Base-by-base conservation (phyloP, 257 asterid genomes). In the Ophiorrhiza pumila region DNA sequence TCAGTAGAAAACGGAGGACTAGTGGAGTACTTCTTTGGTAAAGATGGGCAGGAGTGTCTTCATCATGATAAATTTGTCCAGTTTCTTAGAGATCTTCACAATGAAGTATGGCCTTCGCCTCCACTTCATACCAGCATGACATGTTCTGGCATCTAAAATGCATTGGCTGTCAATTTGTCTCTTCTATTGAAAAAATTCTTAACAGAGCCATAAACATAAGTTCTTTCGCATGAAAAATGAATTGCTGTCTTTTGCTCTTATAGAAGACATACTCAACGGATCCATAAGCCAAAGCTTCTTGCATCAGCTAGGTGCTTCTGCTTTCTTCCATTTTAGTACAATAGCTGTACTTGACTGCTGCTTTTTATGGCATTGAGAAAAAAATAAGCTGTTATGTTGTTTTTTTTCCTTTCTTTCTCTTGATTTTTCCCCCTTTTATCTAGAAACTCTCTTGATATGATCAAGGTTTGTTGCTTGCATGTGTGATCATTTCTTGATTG, bases 1-100 rank as follows among this genome's bases (percentile, higher is more conserved):
- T 83, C 87, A 57, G 81, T 47, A 50, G 98, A 90, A 81, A 89
- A 85, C 76, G 96, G 96, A 69, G 98, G 98, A 69, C 82, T 92
- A 68, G 64, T 90, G 79, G 91, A 87, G 86, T 73, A 84, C 80
- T 92, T 92, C 75, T 92, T 92, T 62, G 97, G 93, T 35, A 76
- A 75, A 81, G 91, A 90, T 80, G 98, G 96, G 76, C 72, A 85
- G 71, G 49, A 78, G 73, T 78, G 50, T 45, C 98, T 92, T 58
- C 88, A 78, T 45, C 88, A 90, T 78, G 98, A 89, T 62, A 80
- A 66, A 69, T 92, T 92, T 62, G 90, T 87, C 72, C 89, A 80
- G 65, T 92, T 92, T 82, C 76, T 92, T 76, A 83, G 87, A 82
- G 87, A 88, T 76, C 89, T 92, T 77, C 96, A 87, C 46, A 83